A percentile compares a stretch with the other conserved stretches of the same genome.
Conservation (phyloP, 2,329 filamentous ascomycete genomes). For the Juglanconis oblonga region DNA sequence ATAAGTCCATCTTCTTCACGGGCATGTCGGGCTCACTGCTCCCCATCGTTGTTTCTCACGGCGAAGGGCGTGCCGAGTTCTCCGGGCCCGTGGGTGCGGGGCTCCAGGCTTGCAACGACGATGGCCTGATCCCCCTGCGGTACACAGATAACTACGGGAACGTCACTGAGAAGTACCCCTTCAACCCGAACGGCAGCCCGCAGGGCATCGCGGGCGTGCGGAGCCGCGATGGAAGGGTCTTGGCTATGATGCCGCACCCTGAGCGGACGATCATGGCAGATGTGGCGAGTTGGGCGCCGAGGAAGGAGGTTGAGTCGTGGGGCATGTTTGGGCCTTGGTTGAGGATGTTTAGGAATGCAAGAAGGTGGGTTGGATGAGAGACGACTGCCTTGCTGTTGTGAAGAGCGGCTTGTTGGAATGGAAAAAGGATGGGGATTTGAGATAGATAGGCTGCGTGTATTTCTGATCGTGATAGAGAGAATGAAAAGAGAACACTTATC, state of each 20-base stretch:
- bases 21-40: conserved; percentile 81
- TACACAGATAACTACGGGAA: conserved; percentile 81
- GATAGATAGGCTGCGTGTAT: not conserved
- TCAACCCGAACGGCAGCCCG: conserved; percentile 83
- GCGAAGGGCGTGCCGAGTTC: conserved; percentile 81
- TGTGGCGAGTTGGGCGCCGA: conserved; percentile 71
- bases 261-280: conserved; percentile 84
- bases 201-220: conserved; percentile 77
- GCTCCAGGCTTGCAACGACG: conserved; percentile 54
- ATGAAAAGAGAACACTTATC: no score
- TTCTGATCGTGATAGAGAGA: no score
- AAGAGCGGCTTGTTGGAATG: not conserved
- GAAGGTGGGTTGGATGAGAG: conserved; percentile 75
- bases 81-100: conserved; percentile 42
- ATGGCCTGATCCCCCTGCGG: conserved; percentile 71
- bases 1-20: conserved; percentile 80
- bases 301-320: conserved; percentile 59
- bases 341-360: conserved; percentile 81
- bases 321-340: conserved; percentile 83
- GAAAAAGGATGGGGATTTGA: not conserved
- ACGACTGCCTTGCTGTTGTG: not conserved
- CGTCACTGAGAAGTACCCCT: conserved; percentile 80
- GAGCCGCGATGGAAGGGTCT: conserved; percentile 72
- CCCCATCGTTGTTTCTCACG: conserved; percentile 86
- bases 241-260: conserved; percentile 92